A percentile compares a stretch with the other conserved stretches of the same genome.
Evolutionary conservation across 805 yeast species (phyloP).

Genomic region (Saturnispora serradocipensis): DNA sequence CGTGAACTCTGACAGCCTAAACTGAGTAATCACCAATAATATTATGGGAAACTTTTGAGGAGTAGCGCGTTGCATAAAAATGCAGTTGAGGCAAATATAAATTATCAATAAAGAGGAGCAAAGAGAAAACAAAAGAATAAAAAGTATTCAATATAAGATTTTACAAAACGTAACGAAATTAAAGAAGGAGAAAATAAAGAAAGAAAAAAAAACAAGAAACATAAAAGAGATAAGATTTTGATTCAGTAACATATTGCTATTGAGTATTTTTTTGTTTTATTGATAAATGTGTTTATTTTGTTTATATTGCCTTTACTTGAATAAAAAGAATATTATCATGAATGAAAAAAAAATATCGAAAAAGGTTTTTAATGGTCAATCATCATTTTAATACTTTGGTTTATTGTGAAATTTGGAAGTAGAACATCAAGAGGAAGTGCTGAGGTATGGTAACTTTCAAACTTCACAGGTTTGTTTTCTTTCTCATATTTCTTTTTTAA

Average conservation of each 20-base stretch:
- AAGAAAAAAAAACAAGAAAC: background rate
- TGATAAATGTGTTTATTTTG: background rate
- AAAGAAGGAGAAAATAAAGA: background rate
- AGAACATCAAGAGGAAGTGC: background rate
- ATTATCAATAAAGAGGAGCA: background rate
- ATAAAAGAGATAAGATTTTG: background rate
- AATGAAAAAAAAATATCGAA: background rate
- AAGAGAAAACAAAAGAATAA: background rate
- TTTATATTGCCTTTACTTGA: background rate
- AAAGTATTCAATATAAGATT: background rate
- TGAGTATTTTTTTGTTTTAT: background rate
- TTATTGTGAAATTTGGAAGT: background rate
- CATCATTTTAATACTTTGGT: background rate
- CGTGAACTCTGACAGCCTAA: background rate
- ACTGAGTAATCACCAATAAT: background rate
- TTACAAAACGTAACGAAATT: background rate
- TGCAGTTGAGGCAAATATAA: background rate
- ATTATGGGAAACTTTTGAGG: too few species aligned
- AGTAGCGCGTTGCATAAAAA: background rate
- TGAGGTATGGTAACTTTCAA: background rate
- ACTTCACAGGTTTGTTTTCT: background rate
- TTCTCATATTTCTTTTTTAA: background rate
- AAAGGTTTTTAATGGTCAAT: background rate
- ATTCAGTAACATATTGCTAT: background rate
- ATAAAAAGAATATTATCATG: background rate